Conservation (phyloP, 1,284 basidiomycete genomes). For the Amylostereum areolatum region DNA sequence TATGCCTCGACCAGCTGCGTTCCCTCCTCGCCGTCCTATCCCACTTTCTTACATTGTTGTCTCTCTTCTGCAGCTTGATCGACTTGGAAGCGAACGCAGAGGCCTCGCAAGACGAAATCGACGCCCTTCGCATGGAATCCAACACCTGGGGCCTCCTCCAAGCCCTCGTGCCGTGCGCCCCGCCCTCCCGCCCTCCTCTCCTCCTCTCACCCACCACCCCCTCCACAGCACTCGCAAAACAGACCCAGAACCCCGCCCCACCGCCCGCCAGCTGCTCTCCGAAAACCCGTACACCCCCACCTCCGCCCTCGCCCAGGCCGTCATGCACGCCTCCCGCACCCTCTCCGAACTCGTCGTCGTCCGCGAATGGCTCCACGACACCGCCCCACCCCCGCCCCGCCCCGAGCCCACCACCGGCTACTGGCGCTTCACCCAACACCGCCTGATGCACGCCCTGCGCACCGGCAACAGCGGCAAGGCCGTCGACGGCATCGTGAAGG, state of each 20-base stretch:
- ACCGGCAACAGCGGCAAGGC: no score
- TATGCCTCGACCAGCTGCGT: slow-evolving; percentile 64
- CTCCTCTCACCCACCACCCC: slow-evolving; percentile 4
- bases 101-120: slow-evolving; percentile 44
- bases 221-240: slow-evolving; percentile 55
- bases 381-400: slow-evolving; percentile 45
- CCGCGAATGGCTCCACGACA: slow-evolving; percentile 74
- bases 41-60: background rate
- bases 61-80: slow-evolving; percentile 32
- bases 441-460: no score
- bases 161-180: slow-evolving; percentile 64
- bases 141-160: slow-evolving; percentile 81
- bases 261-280: slow-evolving; percentile 46
- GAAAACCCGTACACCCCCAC: slow-evolving; percentile 78
- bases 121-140: slow-evolving; percentile 63
- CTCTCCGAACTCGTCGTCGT: slow-evolving; percentile 51
- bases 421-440: slow-evolving; percentile 67
- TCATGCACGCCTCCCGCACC: slow-evolving; percentile 54
- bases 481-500: no score
- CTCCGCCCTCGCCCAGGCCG: slow-evolving; percentile 62
- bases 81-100: slow-evolving; percentile 41
- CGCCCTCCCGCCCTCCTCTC: no score
- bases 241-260: slow-evolving; percentile 33
- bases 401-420: slow-evolving; percentile 65
- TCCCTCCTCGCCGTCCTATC: background rate